Base-by-base conservation (phyloP, 1,284 basidiomycete species). In the Erythrobasidium hasegawianum region DNA sequence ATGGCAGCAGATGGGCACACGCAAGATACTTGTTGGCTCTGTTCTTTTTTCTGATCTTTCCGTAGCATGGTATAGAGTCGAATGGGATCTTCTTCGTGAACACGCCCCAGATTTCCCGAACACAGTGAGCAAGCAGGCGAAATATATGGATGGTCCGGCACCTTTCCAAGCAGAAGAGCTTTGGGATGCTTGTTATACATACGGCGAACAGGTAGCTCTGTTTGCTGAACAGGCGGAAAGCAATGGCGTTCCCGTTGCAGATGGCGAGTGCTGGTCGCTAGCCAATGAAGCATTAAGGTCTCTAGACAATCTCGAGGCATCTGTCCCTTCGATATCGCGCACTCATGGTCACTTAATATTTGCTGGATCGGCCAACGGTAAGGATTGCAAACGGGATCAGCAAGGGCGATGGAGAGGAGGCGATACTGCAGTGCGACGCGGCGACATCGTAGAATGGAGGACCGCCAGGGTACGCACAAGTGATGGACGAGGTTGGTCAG, bases 221-320 rank as follows among this genome's bases (percentile, higher is more conserved):
- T 84, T 80, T 71, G 83, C 82, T 24, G 80, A 82, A 73, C 74
- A 77, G 49, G 83, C 80, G 70, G 77, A 79, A 50, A 80, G 76
- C 0, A 75, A 78, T 0, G 80, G 81, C 1, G 70, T 77, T 67
- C 81, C 79, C 59, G 82, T 83, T 66, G 82, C 76, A 14, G 77
- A 81, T 9, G 84, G 57, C 50, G 83, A 84, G 71, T 85, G 83
- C 73, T 85, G 84, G 84, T 83, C 84, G 75, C 74, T 85, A 39
- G 83, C 83, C 14, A 75, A 77, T 68, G 81, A 84, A 73, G 83
- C 79, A 29, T 75, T 84, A 60, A 79, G 80, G 69, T 78, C 79
- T 52, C 79, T 81, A 8, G 26, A 70, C 72, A 80, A 81, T 68
- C 74, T 81, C 38, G 80, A 81, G 11, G 75, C 76, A 61, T 82